Conservation (phyloP, 208 protist species). For the Acanthamoeba healyi region DNA sequence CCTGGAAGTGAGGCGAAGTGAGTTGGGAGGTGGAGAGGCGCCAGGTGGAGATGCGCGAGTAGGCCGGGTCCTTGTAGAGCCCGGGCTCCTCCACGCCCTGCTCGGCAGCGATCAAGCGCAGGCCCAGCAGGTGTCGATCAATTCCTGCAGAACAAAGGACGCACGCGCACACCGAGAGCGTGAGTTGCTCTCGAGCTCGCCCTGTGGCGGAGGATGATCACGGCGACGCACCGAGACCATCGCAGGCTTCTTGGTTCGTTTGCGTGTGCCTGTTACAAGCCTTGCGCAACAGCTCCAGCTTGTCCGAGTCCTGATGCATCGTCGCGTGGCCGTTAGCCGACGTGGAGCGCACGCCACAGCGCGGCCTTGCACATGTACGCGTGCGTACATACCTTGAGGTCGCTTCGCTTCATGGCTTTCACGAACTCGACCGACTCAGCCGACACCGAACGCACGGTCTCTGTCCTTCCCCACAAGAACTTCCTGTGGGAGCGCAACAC, state of each 20-base stretch:
- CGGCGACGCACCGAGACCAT: constrained; percentile 46
- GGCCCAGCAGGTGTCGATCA: constrained; percentile 32
- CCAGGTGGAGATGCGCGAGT: not conserved
- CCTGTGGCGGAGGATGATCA: too few relatives aligned
- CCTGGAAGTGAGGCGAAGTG: constrained; percentile 43
- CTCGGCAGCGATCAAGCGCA: constrained; percentile 45
- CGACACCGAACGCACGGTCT: constrained; percentile 76
- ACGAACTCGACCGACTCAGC: constrained; percentile 61
- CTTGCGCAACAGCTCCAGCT: constrained; percentile 9
- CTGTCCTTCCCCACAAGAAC: constrained; percentile 78
- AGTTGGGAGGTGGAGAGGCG: constrained; percentile 58
- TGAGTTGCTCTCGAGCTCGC: too few relatives aligned
- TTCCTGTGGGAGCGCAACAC: not conserved
- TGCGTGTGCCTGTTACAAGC: not conserved
- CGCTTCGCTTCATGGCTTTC: constrained; percentile 22
- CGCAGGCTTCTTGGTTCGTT: constrained; percentile 32
- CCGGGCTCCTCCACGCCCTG: not conserved
- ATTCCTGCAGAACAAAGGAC: not conserved
- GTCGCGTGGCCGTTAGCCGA: too few relatives aligned
- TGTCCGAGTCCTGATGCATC: not conserved
- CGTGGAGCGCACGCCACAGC: too few relatives aligned
- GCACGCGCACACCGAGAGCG: not conserved
- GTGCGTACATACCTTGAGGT: not conserved
- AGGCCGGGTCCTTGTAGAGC: constrained; percentile 45
- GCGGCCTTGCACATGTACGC: too few relatives aligned